Percentiles rank a stretch among this genome's conserved stretches.
phyloP scores from a whole-genome alignment of 1,139 yeast species.

The Sugiyamaella pinicola region DNA sequence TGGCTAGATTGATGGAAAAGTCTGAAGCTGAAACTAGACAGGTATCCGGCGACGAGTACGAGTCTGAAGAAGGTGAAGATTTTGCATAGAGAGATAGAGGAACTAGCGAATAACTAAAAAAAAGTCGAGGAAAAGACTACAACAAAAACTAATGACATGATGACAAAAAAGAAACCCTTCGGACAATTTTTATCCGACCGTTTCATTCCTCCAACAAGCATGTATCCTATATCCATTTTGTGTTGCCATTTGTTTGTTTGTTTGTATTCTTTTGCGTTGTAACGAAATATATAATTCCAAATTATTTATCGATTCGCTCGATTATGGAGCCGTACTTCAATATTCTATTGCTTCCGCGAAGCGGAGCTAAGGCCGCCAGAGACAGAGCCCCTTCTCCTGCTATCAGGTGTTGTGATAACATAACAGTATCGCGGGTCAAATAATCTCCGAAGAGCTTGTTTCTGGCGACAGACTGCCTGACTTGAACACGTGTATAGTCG shows the following conservation, averaged over 20 bases:
- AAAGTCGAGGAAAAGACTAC: not conserved
- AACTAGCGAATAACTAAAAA: not conserved
- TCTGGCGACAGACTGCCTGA: too few relatives aligned
- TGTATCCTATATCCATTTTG: conserved; percentile 1
- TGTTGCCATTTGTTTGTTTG: not conserved
- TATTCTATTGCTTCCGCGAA: too few relatives aligned
- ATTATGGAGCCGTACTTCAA: not conserved
- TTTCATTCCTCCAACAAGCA: not conserved
- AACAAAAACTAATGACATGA: conserved; percentile 3
- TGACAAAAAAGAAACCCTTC: not conserved
- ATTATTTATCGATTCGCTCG: not conserved
- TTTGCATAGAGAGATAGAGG: conserved; percentile 21
- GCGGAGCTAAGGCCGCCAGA: too few relatives aligned
- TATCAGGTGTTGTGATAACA: too few relatives aligned
- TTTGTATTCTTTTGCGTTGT: not conserved
- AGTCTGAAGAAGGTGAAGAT: conserved; percentile 47
- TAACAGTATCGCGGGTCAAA: too few relatives aligned
- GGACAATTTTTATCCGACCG: not conserved
- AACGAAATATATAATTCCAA: not conserved
- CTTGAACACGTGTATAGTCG: too few relatives aligned
- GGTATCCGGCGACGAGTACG: conserved; percentile 63
- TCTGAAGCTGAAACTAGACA: conserved; percentile 67
- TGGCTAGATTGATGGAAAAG: conserved; percentile 85
- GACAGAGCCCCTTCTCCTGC: too few relatives aligned
- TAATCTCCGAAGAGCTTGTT: too few relatives aligned